Evolutionary conservation across 331 rosid genomes (phyloP), one percentile per base, ranked within the genome.

Genomic region (Pyracantha coccinea): DNA sequence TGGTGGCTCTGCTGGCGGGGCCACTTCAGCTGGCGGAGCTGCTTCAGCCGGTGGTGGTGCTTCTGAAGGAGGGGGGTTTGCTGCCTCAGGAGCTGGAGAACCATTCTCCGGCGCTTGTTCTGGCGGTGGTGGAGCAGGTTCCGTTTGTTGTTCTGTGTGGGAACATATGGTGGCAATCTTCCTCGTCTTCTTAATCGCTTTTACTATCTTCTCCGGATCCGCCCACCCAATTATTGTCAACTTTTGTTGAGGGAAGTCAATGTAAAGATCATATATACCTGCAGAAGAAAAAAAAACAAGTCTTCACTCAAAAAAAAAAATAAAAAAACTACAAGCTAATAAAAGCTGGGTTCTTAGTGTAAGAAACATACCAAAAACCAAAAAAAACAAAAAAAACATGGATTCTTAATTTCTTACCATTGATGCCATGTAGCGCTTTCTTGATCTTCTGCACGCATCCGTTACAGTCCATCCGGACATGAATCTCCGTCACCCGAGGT

Each of bases 401-500:
- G 2, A 9, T 4, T 75, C 61, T 60, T 21, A 9, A 72, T 64
- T 8, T 19, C 85, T 57, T 78, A 94, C 99, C 99, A 32, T 82
- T 78, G 58, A 94, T 81, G 81, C 91, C 93, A 57, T 78, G 69
- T 16, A 94, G 78, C 13, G 93, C 92, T 79, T 86, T 94, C 86
- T 85, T 94, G 67, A 94, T 86, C 96, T 94, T 92, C 74, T 87
- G 93, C 19, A 89, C 89, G 20, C 99, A 94, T 9, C 99, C 99
- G 63, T 94, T 92, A 47, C 99, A 94, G 88, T 92, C 97, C 83
- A 92, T 92, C 19, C 99, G 90, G 82, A 94, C 93, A 74, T 90
- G 88, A 72, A 92, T 89, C 78, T 86, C 90, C 6, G 96, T 90
- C 75, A 90, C 72, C 63, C 77, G 91, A 70, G 86, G 85, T 85